A percentile compares a stretch with the other conserved stretches of the same genome.
Conservation (phyloP, 2,329 filamentous ascomycete genomes). For the Magnaporthiopsis rhizophila region DNA sequence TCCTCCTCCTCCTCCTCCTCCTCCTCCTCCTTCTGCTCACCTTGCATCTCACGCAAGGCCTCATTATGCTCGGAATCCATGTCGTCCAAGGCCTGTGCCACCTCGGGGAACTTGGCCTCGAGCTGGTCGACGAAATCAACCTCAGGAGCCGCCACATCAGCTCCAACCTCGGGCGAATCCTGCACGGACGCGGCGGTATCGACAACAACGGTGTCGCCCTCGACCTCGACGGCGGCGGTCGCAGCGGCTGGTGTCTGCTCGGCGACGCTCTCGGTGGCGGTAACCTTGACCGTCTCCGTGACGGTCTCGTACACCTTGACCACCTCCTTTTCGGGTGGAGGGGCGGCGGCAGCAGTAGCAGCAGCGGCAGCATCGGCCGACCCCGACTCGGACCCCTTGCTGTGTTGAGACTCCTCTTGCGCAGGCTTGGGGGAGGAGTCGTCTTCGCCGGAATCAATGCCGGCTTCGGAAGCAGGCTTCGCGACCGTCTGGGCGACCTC, state of each 20-base stretch:
- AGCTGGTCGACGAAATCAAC: background rate
- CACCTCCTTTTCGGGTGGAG: constrained; percentile 14
- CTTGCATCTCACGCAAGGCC: background rate
- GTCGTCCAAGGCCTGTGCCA: background rate
- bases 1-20: no score
- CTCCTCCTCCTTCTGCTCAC: no score
- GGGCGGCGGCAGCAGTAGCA: background rate
- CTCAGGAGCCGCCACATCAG: constrained; percentile 14
- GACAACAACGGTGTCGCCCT: constrained; percentile 8
- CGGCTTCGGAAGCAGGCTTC: background rate
- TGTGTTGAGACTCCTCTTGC: background rate
- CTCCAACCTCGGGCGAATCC: background rate
- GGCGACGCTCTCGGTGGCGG: constrained; percentile 9
- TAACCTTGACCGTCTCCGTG: constrained; percentile 13
- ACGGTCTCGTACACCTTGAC: constrained; percentile 17
- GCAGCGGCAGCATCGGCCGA: no score
- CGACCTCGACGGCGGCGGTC: constrained; percentile 16
- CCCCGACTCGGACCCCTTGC: background rate
- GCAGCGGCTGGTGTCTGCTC: background rate
- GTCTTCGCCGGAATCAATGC: background rate
- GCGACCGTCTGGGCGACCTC: background rate
- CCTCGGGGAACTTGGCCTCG: background rate
- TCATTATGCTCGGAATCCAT: background rate
- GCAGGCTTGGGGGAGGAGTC: background rate
- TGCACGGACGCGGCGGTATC: constrained; percentile 15